Percentiles rank a stretch among this genome's conserved stretches.
Evolutionary conservation across 441 rosid genomes (phyloP).

Genomic region (Pelargonium myrrhifolium): DNA sequence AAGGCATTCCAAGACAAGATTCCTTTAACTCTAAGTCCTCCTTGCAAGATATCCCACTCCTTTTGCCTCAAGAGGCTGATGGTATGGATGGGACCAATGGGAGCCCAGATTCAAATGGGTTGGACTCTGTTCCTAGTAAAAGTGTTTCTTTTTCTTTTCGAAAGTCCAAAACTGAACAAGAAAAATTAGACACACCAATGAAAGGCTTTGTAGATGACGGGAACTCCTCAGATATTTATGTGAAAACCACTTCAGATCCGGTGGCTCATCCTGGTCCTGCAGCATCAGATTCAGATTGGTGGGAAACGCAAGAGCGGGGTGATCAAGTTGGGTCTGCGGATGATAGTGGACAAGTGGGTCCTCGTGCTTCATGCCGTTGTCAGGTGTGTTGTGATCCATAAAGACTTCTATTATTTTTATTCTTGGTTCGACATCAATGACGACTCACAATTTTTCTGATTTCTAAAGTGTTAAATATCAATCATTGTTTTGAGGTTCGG

Average conservation of each 20-base stretch:
- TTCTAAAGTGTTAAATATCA: not conserved
- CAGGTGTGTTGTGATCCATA: conserved; percentile 52
- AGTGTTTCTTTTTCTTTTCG: conserved; percentile 51
- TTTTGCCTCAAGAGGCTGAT: conserved; percentile 76
- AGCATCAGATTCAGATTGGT: conserved; percentile 64
- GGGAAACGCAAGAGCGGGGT: conserved; percentile 80
- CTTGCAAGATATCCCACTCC: conserved; percentile 84
- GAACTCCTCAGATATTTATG: conserved; percentile 31
- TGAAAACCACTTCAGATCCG: conserved; percentile 28
- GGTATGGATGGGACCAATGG: conserved; percentile 41
- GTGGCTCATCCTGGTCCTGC: conserved; percentile 29
- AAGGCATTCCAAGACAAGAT: conserved; percentile 52
- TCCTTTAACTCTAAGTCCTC: conserved; percentile 77
- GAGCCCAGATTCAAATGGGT: conserved; percentile 36
- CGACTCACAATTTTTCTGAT: not conserved
- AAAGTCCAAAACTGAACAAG: conserved; percentile 48
- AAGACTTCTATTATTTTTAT: not conserved
- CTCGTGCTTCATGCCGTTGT: conserved; percentile 78
- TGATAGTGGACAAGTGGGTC: conserved; percentile 86
- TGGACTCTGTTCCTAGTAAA: conserved; percentile 31
- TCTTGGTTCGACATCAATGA: not conserved
- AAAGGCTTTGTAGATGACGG: conserved; percentile 85
- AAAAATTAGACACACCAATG: conserved; percentile 62
- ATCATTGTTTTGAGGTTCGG: not conserved
- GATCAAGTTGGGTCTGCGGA: conserved; percentile 54